Conservation (phyloP, 805 yeast species). For the Yarrowia hollandica region DNA sequence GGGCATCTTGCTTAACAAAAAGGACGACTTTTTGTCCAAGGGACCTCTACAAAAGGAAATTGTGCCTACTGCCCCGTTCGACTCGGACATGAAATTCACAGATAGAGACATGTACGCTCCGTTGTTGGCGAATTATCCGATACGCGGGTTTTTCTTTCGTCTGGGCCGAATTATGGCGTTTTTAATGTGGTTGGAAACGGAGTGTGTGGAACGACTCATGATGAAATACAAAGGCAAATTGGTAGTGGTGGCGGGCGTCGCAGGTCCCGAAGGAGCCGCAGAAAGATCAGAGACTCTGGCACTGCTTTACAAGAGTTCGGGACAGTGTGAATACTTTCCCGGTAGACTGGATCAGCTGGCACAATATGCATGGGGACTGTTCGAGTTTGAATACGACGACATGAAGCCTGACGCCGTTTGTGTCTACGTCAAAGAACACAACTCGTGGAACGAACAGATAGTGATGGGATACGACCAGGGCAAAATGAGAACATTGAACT, state of each 20-base stretch:
- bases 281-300: neutral
- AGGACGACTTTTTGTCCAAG: neutral
- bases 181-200: neutral
- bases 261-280: neutral
- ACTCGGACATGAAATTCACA: neutral
- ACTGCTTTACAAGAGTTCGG: neutral
- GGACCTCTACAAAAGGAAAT: neutral
- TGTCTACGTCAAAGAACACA: neutral
- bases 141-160: neutral
- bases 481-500: neutral
- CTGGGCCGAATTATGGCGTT: neutral
- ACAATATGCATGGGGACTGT: neutral
- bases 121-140: slow-evolving; percentile 11
- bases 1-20: neutral
- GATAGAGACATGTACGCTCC: slow-evolving; percentile 12
- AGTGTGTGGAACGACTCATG: too few species aligned
- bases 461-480: neutral
- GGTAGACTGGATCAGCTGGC: neutral
- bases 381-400: slow-evolving; percentile 5
- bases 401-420: neutral
- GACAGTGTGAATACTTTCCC: neutral
- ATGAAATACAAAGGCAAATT: too few species aligned
- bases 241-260: too few species aligned
- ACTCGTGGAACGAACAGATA: neutral
- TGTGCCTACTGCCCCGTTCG: neutral